Base-by-base conservation (phyloP, 2,329 filamentous ascomycete species). In the Colletotrichum tofieldiae region DNA sequence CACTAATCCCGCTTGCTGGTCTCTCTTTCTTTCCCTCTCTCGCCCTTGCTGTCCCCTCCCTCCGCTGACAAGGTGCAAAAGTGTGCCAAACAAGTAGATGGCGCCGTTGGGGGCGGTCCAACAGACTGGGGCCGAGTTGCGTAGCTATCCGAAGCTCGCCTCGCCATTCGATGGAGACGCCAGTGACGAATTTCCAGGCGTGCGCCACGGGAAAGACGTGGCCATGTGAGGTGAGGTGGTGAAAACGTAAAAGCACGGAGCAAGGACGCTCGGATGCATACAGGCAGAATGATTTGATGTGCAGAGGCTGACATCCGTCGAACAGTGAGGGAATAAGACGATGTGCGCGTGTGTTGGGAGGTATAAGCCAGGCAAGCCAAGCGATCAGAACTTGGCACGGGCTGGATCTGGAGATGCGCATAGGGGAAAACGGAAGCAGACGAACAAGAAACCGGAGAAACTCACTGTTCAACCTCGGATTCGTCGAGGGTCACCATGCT, bases 151-250 rank as follows among this genome's bases (percentile, higher is more conserved):
- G 35, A 55, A 37, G 37, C 47, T 32, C 67, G 47, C 39, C 63
- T 71, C 49, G 37, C 54, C 67, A 61, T 47, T 35, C 51, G 51
- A 71, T 63, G 47, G 58, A 52, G 65, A 55, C 51, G 32, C 58
- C 58, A 56, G 39, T 47, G 37, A 61, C 39, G 55, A 32, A 16
- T 60, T 54, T 49, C 18, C 9, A 41, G 35, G 8, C 16, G 39
- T 41, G 70, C 70, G 59, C 39, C 66, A 65, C 66, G 54, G 29
- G 29, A 41, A 41, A 47, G 65, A 70, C 60, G 70, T 70, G 70
- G 66, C 54, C 66, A 60, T 70, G 66, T 37, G 47, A 26, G 69
- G 65, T 43, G 52, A 37, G 60, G 70, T 49, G 65, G 18, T 61
- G 39, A 41, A 29, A 52, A 20, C 56, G 23, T 59, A 37, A 35